A percentile compares a stretch with the other conserved stretches of the same genome.
Conservation (phyloP, 257 asterid species). For the Nicotiana tomentosiformis region DNA sequence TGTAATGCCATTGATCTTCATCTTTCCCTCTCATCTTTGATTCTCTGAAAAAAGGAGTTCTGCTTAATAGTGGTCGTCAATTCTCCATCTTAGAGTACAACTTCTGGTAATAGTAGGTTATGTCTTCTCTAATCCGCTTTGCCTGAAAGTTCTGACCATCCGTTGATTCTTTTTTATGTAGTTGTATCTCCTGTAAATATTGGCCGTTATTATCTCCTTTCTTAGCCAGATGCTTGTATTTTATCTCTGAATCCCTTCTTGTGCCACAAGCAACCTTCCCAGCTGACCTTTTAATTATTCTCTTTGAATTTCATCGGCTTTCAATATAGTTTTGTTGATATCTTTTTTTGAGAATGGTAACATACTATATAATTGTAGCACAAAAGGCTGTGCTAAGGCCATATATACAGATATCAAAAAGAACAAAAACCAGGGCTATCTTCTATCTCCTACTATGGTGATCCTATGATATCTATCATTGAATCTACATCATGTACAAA, state of each 20-base stretch:
- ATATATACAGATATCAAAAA: too few relatives aligned
- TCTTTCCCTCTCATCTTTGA: background rate
- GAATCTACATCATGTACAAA: too few relatives aligned
- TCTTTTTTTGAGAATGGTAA: background rate
- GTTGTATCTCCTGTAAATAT: background rate
- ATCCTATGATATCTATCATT: too few relatives aligned
- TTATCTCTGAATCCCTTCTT: background rate
- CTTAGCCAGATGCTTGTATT: background rate
- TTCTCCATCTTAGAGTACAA: background rate
- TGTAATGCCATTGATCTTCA: background rate
- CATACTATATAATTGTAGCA: too few relatives aligned
- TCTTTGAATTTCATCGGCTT: background rate
- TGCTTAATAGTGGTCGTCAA: background rate
- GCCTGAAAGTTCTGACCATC: background rate
- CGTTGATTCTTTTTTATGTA: background rate
- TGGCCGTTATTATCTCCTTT: background rate
- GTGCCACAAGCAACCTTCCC: background rate
- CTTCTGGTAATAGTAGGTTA: background rate
- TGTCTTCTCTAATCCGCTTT: background rate
- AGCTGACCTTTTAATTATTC: background rate
- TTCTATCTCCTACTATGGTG: too few relatives aligned
- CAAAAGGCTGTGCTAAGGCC: too few relatives aligned
- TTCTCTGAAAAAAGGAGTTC: background rate
- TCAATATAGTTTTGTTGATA: background rate
- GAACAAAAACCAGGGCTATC: too few relatives aligned